Base-by-base conservation (phyloP, 495 filamentous ascomycete species). In the Lasiosphaeris hirsuta region DNA sequence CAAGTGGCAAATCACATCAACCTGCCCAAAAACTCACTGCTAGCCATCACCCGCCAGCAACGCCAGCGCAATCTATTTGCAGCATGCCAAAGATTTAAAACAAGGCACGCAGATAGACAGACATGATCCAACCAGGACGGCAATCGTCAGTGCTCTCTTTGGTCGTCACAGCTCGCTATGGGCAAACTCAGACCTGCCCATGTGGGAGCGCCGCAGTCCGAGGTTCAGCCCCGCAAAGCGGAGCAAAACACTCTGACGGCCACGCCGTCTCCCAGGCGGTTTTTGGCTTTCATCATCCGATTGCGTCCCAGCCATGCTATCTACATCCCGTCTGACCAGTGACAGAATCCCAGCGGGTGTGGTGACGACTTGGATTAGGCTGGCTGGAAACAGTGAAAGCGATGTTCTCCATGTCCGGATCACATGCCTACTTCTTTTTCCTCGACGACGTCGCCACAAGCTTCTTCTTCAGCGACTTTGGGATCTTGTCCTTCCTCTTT, bases 401-500 rank as follows among this genome's bases (percentile, higher is more conserved):
- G 23, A 30, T 38, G 17, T 9, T 18, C 39, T n/a, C 33, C 34
- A 8, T 14, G 13, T 49, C 52, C 51, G 23, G 4, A 54, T 38
- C 13, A 17, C 36, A 8, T 14, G 10, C n/a, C 53, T 66, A 73
- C 54, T 68, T 72, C 58, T 73, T 74, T 56, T 67, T 75, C 58
- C 67, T 65, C 1, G 76, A 69, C 4, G 67, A 67, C 7, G 64
- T 59, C 5, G 69, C 56, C 34, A 94, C 76, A 51, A 92, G 58
- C 68, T 83, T 84, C 75, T 96, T 96, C 80, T 98, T 98, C 34
- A 92, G 45, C 63, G 96, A 82, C 73, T 98, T 98, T 0, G 94
- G 92, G 73, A 98, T 96, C 76, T 98, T 98, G 13, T 87, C 87
- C 67, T 93, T 91, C 56, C 94, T 75, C 72, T 90, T 85, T 68